Base-by-base conservation (phyloP, 441 rosid genomes). In the Macaranga tanarius region DNA sequence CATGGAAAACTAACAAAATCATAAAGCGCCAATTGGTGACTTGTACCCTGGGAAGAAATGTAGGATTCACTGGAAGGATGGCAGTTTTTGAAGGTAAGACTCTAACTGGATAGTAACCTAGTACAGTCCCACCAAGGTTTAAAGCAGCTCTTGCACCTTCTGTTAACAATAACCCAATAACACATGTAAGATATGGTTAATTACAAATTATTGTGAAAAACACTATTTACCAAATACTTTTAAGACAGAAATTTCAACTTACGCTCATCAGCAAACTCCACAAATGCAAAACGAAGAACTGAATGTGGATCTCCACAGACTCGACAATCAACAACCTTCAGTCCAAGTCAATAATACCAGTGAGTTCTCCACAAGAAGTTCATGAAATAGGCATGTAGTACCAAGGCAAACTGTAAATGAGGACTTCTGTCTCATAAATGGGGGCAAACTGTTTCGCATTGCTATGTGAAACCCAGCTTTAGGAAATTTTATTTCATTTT, bases 291-390 rank as follows among this genome's bases (percentile, higher is more conserved):
- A 15, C 97, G 92, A 75, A 95, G 97, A 38, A 95, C 96, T 60
- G 97, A 95, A 73, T 91, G 90, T 15, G 99, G 99, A 80, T 95
- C 99, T 70, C 99, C 99, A 73, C 99, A 95, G 26, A 95, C 89
- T 63, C 99, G 97, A 76, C 97, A 92, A 76, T 95, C 97, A 82
- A 95, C 95, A 77, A 95, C 97, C 99, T 95, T 75, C 72, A 86
- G 6, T 71, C 3, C 66, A 77, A 56, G 71, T 71, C 57, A 69
- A 65, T 78, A 65, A 75, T 57, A 38, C 8, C 9, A 40, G 47
- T 54, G 48, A 63, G 50, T 67, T 67, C n/a, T 50, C 60, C n/a
- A 70, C 25, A 52, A 20, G 38, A 56, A 48, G 67, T 7, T 55
- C 59, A 45, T 17, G 47, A 20, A 47, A 23, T 34, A 19, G 28